Evolutionary conservation across 176 grass and related monocot genomes (phyloP).

Genomic region (Eragrostis nindensis): DNA sequence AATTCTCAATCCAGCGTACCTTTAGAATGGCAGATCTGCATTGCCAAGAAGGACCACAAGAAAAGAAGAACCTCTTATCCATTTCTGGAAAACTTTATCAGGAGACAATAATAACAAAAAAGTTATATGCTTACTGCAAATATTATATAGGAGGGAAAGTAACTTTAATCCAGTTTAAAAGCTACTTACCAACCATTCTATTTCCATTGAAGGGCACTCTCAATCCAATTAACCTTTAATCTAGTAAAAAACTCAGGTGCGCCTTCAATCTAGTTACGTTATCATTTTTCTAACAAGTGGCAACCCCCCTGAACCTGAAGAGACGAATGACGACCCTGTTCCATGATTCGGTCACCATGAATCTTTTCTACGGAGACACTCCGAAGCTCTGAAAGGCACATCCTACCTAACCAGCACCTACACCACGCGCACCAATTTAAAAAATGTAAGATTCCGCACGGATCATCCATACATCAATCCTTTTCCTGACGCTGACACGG

Average conservation of each 20-base stretch:
- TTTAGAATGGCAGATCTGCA: constrained; percentile 25
- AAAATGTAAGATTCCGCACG: background rate
- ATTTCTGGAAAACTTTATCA: background rate
- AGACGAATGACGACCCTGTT: background rate
- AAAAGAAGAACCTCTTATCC: constrained; percentile 7
- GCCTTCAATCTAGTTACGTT: background rate
- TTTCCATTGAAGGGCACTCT: background rate
- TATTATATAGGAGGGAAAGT: background rate
- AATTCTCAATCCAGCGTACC: constrained; percentile 2
- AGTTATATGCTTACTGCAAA: background rate
- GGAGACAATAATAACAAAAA: constrained; percentile 5
- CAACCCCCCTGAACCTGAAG: background rate
- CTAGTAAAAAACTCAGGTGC: background rate
- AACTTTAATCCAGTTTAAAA: background rate
- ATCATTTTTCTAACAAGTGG: background rate
- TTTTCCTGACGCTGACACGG: constrained; percentile 37
- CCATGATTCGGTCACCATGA: constrained; percentile 20
- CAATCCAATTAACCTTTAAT: constrained; percentile 5
- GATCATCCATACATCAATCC: background rate
- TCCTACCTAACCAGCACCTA: constrained; percentile 45
- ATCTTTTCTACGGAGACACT: background rate
- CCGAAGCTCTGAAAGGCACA: constrained; percentile 27
- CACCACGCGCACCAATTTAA: background rate
- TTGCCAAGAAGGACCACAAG: constrained; percentile 10
- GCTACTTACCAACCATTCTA: background rate